phyloP scores from a whole-genome alignment of 257 asterid species.

The Solanum lignicaule region DNA sequence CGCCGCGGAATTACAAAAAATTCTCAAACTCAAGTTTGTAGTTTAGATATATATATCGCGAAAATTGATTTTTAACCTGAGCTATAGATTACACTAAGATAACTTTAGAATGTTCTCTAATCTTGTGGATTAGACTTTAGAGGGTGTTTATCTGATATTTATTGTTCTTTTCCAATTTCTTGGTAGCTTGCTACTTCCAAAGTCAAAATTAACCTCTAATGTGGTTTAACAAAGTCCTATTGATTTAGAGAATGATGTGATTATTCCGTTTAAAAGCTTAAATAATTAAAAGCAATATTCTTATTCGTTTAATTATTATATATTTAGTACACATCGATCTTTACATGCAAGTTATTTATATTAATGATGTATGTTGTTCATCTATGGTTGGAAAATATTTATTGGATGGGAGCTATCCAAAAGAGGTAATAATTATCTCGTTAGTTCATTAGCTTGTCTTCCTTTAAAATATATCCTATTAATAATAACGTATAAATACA shows the following conservation, averaged over 20 bases:
- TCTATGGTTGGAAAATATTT: background rate
- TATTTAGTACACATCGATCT: background rate
- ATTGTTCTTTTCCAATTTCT: no score
- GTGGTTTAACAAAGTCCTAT: background rate
- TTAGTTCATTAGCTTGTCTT: no score
- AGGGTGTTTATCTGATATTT: background rate
- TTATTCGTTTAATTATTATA: no score
- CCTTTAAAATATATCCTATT: no score
- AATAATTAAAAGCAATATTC: no score
- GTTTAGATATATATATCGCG: background rate
- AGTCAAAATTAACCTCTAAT: background rate
- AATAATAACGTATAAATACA: no score
- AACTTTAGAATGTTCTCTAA: no score
- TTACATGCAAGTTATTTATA: background rate
- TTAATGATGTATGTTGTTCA: background rate
- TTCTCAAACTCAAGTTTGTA: background rate
- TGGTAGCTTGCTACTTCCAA: background rate
- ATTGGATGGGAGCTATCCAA: background rate
- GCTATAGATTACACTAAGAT: background rate
- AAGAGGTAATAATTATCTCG: no score
- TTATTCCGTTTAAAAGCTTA: no score
- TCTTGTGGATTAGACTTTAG: no score
- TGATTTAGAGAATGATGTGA: background rate
- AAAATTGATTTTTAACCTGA: no score
- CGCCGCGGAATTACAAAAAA: background rate